Base-by-base conservation (phyloP, 345 rosid species). In the Orychophragmus violaceus region DNA sequence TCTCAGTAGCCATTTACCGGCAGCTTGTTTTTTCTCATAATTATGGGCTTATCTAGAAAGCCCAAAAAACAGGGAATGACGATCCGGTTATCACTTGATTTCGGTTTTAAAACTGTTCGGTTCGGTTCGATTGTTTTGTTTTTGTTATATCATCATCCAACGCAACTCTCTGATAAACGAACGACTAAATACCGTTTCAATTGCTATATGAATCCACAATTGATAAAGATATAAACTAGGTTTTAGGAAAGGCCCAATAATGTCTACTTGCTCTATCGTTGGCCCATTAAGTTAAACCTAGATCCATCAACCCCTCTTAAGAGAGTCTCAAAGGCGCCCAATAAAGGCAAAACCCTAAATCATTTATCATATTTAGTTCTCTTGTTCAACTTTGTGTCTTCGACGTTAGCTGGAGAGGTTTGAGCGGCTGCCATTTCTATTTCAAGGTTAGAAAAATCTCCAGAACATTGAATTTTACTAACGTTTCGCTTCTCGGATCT, bases 281-380 rank as follows among this genome's bases (percentile, higher is more conserved):
- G 37, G 65, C 62, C 66, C 33, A 50, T 1, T 22, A 0, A 25
- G 8, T 24, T 3, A 58, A 17, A 9, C 23, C 6, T 1, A 5
- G 32, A 28, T 21, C 58, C 59, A 36, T 18, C 45, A 49, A 17
- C 25, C 12, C 6, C 17, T 56, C 3, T n/a, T n/a, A n/a, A n/a
- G n/a, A n/a, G n/a, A n/a, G 12, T 41, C 24, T 5, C 37, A 39
- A 17, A 49, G 24, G 13, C 24, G 46, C 54, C 50, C 69, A 56
- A 61, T 11, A 51, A 42, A 61, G 10, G 2, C 48, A 33, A 71
- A 70, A 71, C 62, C 75, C 75, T 64, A 53, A 71, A 62, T 33
- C 17, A 12, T 6, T 7, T 6, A 21, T 52, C 10, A 22, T 71
- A 53, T 71, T 52, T 44, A 53, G 56, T 7, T 17, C 25, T 69